Evolutionary conservation across 352 stramenopile genomes (phyloP), one percentile per base, ranked within the genome.

Genomic region (Phytophthora pisi): DNA sequence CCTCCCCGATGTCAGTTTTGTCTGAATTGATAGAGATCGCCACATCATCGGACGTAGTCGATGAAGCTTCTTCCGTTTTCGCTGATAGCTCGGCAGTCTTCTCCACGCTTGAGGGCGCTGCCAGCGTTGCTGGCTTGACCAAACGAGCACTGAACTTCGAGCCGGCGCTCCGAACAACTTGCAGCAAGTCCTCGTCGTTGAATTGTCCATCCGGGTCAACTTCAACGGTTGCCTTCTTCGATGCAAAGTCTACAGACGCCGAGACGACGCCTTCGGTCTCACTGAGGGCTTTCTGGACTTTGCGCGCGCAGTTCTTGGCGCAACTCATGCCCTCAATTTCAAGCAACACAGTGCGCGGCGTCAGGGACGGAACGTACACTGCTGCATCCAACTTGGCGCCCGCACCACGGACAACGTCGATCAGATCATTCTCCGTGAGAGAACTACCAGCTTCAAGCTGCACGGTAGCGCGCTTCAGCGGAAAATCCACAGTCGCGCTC

Each of bases 281-380:
- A 24, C 64, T 76, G 11, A 96, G 80, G 20, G 85, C 76, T 45
- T 72, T 62, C 46, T 96, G 75, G 7, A 96, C 70, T 57, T 94
- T 96, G 5, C 80, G 72, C 15, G 85, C 84, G 40, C 88, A 91
- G 43, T 86, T 87, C 53, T 81, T 88, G 4, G 75, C 75, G 51
- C 79, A 90, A 38, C 72, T 91, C 83, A 93, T 92, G 11, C 85
- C 85, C 11, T 81, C 70, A 50, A 93, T 75, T 40, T 84, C 70
- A 3, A 93, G 67, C 13, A 75, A 24, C 7, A 91, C 76, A 9
- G 65, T 86, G 28, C 78, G 79, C 0, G 79, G 72, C 31, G 10
- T 62, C 13, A 64, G 28, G 8, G 72, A 70, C 24, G 65, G 61
- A 45, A 79, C 26, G 45, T 80, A 76, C 20, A 89, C 74, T 11